These are phyloP conservation scores for Marasmius sp. DNA, from an alignment of 1,284 basidiomycete species.

Conservation along the genomic window DNA sequence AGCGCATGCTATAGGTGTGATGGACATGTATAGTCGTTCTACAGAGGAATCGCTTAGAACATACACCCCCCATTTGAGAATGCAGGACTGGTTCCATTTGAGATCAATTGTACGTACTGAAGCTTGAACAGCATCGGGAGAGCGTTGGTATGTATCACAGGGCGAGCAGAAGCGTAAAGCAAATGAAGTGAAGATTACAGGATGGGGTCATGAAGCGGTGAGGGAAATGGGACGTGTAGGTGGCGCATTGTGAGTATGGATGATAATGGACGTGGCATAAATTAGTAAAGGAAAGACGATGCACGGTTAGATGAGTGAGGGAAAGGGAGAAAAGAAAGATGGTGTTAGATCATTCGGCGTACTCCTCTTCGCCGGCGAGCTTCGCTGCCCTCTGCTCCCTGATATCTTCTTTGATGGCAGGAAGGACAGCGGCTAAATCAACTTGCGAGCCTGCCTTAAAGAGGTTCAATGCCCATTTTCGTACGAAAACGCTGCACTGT, in stretches of 20 bases:
- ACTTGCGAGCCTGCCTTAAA: constrained; percentile 52
- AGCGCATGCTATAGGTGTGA: no score
- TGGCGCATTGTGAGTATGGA: background rate
- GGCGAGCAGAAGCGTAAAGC: background rate
- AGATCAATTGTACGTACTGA: no score
- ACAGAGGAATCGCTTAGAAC: no score
- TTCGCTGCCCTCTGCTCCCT: constrained; percentile 8
- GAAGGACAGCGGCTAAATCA: constrained; percentile 45
- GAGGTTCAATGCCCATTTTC: constrained; percentile 58
- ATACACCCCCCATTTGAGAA: no score
- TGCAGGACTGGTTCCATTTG: no score
- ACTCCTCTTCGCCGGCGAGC: background rate
- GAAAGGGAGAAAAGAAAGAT: background rate
- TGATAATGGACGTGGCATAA: background rate
- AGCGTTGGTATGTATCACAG: background rate
- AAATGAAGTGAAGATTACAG: background rate
- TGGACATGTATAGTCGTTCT: no score
- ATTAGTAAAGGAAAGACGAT: background rate
- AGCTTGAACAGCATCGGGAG: background rate
- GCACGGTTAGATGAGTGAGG: background rate
- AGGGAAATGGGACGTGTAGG: background rate
- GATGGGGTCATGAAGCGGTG: background rate
- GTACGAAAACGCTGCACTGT: constrained; percentile 59
- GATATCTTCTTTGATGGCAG: constrained; percentile 46
- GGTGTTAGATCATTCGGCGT: background rate